phyloP scores from a whole-genome alignment of 208 protist species.

The Leishmania lainsoni region DNA sequence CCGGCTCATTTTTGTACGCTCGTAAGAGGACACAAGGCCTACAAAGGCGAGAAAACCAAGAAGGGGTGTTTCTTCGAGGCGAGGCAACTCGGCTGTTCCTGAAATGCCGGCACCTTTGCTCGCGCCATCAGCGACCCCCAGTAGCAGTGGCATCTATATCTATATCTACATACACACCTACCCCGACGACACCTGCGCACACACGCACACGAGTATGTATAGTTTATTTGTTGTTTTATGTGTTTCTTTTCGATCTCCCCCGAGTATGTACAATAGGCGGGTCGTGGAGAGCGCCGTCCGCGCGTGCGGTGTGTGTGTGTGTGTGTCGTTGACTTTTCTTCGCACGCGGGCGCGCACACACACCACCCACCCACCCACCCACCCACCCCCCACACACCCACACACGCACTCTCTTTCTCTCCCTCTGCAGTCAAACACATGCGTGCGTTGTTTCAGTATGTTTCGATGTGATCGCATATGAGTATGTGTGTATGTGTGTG shows the following conservation, averaged over 20 bases:
- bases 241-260: not conserved
- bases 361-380: no score
- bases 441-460: not conserved
- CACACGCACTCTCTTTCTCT: not conserved
- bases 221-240: slow-evolving; percentile 2
- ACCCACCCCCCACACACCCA: no score
- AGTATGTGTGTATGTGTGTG: not conserved
- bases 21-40: slow-evolving; percentile 5
- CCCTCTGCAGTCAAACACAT: not conserved
- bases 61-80: not conserved
- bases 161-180: not conserved
- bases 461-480: not conserved
- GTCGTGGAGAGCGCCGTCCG: not conserved
- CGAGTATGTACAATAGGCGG: not conserved
- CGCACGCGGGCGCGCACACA: no score
- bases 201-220: not conserved
- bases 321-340: not conserved
- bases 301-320: not conserved
- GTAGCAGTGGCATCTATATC: not conserved
- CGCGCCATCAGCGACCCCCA: not conserved
- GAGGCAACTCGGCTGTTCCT: not conserved
- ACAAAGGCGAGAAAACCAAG: not conserved
- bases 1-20: slow-evolving; percentile 75
- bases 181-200: no score
- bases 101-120: not conserved